Base-by-base conservation (phyloP, 495 filamentous ascomycete genomes). In the Penicillium angulare region DNA sequence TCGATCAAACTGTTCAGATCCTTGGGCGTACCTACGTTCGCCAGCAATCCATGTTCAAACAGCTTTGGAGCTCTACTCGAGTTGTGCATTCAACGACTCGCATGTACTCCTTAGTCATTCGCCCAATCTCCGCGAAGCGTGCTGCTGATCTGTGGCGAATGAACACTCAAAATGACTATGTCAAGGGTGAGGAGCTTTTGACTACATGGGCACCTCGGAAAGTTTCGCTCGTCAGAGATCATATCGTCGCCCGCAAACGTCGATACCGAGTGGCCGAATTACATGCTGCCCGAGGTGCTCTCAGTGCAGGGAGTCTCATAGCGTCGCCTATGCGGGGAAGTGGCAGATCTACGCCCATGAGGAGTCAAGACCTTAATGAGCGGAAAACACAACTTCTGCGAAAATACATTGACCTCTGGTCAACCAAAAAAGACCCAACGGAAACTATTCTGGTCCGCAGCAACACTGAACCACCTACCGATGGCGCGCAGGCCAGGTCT, bases 111-210 rank as follows among this genome's bases (percentile, higher is more conserved):
- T 71, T 97, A 31, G 80, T 82, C 22, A 84, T 99, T 65, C 88
- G 87, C 33, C 93, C 93, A 0, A 83, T 88, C 9, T 89, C 90
- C 17, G 89, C 92, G 33, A 96, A 96, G 68, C 82, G 89, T 22
- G 93, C 88, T 0, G 88, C 88, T 7, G 93, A 98, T 60, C 77
- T 98, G 3, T 98, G 93, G 93, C 81, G 93, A 43, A 95, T 98
- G 90, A 92, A 91, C 65, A 97, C 90, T 3, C 84, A 89, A 40
- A 84, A 92, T 54, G 88, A 92, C 61, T 97, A 95, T 59, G 87
- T 97, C 55, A 95, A 95, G 64, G 93, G 93, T 24, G 92, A 97
- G 67, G 93, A 98, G 65, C 76, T 82, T 16, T 76, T 98, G 12
- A 80, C 71, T 4, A 80, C 83, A 18, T 98, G 93, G 93, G 83